Evolutionary conservation across 495 filamentous ascomycete genomes (phyloP), one percentile per base, ranked within the genome.

Genomic region (Talaromyces trachyspermus): DNA sequence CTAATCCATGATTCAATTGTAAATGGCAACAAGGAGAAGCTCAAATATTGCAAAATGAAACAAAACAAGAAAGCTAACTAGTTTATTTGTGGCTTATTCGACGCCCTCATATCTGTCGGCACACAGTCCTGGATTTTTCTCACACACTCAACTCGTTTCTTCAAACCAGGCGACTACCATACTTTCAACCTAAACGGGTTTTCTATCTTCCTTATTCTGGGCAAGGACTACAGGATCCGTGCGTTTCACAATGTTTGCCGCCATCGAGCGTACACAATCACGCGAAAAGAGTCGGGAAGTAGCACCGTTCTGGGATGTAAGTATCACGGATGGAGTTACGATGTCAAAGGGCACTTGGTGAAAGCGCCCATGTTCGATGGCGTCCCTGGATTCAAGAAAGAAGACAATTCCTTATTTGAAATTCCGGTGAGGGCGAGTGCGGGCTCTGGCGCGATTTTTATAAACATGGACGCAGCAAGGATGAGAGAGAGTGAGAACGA

Each of bases 241-340:
- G 76, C 67, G 5, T 80, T 81, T 51, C 74, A 80, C 56, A 80
- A 80, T 50, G 72, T 79, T 1, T 81, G 78, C 52, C 64, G 78
- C 3, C 78, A 81, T 52, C 66, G 76, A 18, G 76, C 78, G 27
- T 80, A 75, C 55, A 72, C 75, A 1, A 66, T 81, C 23, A 70
- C 75, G 12, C 64, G 61, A n/a, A 73, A 70, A 26, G 65, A 75
- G 26, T 55, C 56, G 3, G 79, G 79, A 2, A 65, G 60, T 23
- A 68, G 74, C 14, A 67, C 64, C 7, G 69, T 80, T 6, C 64
- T 82, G 10, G 60, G 68, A 2, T 84, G 78, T 57, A 65, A 72
- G 35, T 84, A 81, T 51, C 80, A 84, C 57, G 78, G 79, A 19
- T 84, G 80, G 79, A 75, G 71, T 29, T 82, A 81, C 49, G 71